Base-by-base conservation (phyloP, 768 basidiomycete genomes). In the Naganishia antarctica region DNA sequence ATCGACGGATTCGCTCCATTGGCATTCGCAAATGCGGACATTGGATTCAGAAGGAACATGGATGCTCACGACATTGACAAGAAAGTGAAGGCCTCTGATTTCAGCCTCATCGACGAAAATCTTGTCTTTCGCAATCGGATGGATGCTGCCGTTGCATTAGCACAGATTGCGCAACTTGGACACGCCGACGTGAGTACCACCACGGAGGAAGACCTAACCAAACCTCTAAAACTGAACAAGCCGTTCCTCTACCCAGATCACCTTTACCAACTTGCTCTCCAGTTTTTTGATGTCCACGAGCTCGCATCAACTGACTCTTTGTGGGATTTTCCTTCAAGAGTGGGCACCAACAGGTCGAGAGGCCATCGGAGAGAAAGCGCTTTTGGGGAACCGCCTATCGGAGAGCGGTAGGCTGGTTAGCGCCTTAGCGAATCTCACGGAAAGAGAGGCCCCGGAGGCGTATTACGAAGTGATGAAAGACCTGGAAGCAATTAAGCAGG, bases 51-150 rank as follows among this genome's bases (percentile, higher is more conserved):
- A 4, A 45, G 18, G 21, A 34, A 81, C 0, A 63, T 77, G 7
- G 87, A 90, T 74, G 83, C 86, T 48, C 90, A 98, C 74, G 92
- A 96, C 70, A 90, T 98, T 32, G 96, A 99, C 80, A 98, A 91
- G 81, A 88, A 88, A 64, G 91, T 98, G 86, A 81, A 97, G 25
- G 81, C 84, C 4, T 93, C 97, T 73, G 96, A 99, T 74, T 79
- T 91, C 45, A 85, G 90, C 0, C 81, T 99, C 40, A 83, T 98
- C 32, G 81, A 86, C 6, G 78, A 83, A 25, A 91, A 96, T 70
- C 79, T 85, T 4, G 84, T 91, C 40, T 74, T 93, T 63, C 85
- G 88, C 67, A 90, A 90, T 18, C 82, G 93, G 25, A 78, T 97
- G 5, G 85, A 87, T 7, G 83, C 86, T 4, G 87, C 90, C 0